Conservation (phyloP, 78 protist genomes). For the Polysphondylium violaceum region DNA sequence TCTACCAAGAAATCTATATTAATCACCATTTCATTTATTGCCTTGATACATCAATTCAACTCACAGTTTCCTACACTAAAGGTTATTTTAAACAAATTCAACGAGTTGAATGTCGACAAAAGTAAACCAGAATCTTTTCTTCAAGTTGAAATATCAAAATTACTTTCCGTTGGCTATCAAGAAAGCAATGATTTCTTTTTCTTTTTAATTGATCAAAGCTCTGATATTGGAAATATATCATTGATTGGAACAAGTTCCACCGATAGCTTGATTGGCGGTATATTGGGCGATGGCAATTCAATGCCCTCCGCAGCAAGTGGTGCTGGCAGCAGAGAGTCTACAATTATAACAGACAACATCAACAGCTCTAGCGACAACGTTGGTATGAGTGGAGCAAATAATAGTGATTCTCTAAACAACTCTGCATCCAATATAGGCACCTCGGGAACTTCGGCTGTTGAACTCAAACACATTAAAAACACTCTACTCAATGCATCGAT, state of each 20-base stretch:
- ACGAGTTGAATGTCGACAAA: slow-evolving; percentile 7
- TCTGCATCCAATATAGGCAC: too few species aligned
- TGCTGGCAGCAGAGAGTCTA: not conserved
- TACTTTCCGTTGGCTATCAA: slow-evolving; percentile 24
- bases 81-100: slow-evolving; percentile 3
- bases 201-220: slow-evolving; percentile 48
- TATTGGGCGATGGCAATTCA: too few species aligned
- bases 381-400: too few species aligned
- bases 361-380: too few species aligned
- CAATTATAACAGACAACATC: not conserved
- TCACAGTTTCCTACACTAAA: slow-evolving; percentile 52
- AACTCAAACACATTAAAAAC: not conserved
- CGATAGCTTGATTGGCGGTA: too few species aligned
- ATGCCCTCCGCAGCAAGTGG: not conserved
- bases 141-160: not conserved
- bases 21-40: slow-evolving; percentile 24
- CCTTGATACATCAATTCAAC: slow-evolving; percentile 41
- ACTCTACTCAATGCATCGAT: slow-evolving; percentile 32
- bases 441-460: not conserved
- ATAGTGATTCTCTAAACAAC: too few species aligned
- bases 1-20: slow-evolving; percentile 27
- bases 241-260: too few species aligned
- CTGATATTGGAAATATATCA: too few species aligned
- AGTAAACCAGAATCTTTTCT: slow-evolving; percentile 9
- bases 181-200: slow-evolving; percentile 57